Percentiles rank a stretch among this genome's conserved stretches.
phyloP scores from a whole-genome alignment of 177 flowering plant species.

The Tripterygium wilfordii region DNA sequence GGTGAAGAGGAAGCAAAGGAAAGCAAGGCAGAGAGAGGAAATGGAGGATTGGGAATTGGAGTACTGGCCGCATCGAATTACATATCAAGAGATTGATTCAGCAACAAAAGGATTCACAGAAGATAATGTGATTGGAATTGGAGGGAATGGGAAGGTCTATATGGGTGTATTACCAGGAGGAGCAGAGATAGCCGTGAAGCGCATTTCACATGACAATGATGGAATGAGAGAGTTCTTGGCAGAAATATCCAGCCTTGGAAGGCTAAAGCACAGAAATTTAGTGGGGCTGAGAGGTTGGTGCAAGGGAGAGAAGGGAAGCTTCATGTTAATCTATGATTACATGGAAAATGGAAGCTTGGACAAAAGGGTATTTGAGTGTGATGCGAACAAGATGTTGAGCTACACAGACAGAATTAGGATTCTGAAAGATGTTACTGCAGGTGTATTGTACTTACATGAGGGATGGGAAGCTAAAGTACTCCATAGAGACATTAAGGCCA shows the following conservation, averaged over 20 bases:
- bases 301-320: constrained; percentile 50
- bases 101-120: constrained; percentile 60
- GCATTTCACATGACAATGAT: constrained; percentile 41
- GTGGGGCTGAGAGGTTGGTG: constrained; percentile 85
- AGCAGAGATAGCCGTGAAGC: constrained; percentile 58
- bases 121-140: constrained; percentile 62
- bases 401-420: constrained; percentile 44
- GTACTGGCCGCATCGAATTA: constrained; percentile 81
- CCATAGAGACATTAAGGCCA: constrained; percentile 82
- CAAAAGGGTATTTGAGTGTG: constrained; percentile 50
- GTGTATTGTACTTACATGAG: constrained; percentile 64
- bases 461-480: constrained; percentile 73
- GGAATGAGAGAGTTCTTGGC: constrained; percentile 59
- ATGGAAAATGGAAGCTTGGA: constrained; percentile 88
- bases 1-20: constrained; percentile 17
- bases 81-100: constrained; percentile 38
- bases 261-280: constrained; percentile 65
- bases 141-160: constrained; percentile 76
- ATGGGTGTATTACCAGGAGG: constrained; percentile 57
- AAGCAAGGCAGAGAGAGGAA: constrained; percentile 26
- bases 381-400: constrained; percentile 29
- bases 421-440: constrained; percentile 61
- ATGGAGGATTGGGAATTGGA: constrained; percentile 84
- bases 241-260: constrained; percentile 72
- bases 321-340: constrained; percentile 63